phyloP scores from a whole-genome alignment of 2,329 filamentous ascomycete genomes.

The Fusarium proliferatum region DNA sequence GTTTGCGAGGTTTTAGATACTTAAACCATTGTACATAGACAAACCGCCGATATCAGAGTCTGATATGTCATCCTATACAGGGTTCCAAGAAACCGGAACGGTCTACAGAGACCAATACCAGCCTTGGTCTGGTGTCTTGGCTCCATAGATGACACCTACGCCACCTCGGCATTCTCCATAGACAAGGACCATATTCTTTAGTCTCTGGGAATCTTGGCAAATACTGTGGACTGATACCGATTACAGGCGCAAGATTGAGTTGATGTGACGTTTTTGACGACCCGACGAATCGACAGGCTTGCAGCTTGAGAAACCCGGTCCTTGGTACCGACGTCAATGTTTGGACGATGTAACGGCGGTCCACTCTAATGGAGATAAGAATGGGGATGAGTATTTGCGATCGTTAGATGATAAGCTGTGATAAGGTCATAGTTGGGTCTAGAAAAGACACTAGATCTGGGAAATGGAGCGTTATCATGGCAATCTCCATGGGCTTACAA shows the following conservation, averaged over 20 bases:
- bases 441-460: not conserved
- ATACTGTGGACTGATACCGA: not conserved
- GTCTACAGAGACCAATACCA: not conserved
- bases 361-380: not conserved
- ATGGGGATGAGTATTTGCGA: not conserved
- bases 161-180: constrained; percentile 1
- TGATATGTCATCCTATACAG: not conserved
- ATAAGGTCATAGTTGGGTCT: not conserved
- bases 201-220: not conserved
- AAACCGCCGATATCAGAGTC: not conserved
- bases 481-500: not conserved
- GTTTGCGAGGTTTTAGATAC: not conserved
- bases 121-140: not conserved
- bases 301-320: not conserved
- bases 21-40: not conserved
- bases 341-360: not conserved
- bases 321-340: not conserved
- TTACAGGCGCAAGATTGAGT: constrained; percentile 7
- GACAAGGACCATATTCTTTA: not conserved
- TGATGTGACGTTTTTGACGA: constrained; percentile 6
- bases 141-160: not conserved
- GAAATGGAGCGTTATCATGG: not conserved
- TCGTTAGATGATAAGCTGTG: not conserved
- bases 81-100: not conserved
- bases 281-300: not conserved